These are phyloP conservation scores for Potentilla sterilis DNA, from an alignment of 306 rosid genomes.

Conservation along the genomic window DNA sequence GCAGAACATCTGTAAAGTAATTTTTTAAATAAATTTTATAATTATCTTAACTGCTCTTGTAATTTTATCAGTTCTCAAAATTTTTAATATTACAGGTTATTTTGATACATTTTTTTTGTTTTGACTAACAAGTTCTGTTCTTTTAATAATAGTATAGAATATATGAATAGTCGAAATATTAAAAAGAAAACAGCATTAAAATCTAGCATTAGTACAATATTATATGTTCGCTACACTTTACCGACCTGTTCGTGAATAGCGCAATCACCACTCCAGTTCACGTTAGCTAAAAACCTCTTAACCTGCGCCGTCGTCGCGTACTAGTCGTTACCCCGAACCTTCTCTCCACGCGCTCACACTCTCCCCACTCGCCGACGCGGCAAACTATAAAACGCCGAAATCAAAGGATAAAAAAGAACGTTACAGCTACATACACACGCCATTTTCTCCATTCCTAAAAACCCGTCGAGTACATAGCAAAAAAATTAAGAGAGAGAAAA, in stretches of 20 bases:
- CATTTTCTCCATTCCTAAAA: background rate
- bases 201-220: too few species aligned
- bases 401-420: background rate
- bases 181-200: too few species aligned
- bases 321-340: conserved; percentile 23
- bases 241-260: background rate
- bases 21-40: too few species aligned
- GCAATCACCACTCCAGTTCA: background rate
- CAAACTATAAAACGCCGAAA: background rate
- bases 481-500: background rate
- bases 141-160: too few species aligned
- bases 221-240: too few species aligned
- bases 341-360: conserved; percentile 32
- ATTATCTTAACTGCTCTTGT: too few species aligned
- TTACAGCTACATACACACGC: background rate
- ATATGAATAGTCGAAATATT: too few species aligned
- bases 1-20: too few species aligned
- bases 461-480: conserved; percentile 15
- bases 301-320: background rate
- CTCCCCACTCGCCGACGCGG: background rate
- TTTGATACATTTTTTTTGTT: too few species aligned
- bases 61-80: too few species aligned
- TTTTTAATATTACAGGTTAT: too few species aligned
- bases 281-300: background rate
- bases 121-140: too few species aligned